These are phyloP conservation scores for Ophiostoma montium DNA, from an alignment of 2,329 filamentous ascomycete genomes.

Conservation along the genomic window DNA sequence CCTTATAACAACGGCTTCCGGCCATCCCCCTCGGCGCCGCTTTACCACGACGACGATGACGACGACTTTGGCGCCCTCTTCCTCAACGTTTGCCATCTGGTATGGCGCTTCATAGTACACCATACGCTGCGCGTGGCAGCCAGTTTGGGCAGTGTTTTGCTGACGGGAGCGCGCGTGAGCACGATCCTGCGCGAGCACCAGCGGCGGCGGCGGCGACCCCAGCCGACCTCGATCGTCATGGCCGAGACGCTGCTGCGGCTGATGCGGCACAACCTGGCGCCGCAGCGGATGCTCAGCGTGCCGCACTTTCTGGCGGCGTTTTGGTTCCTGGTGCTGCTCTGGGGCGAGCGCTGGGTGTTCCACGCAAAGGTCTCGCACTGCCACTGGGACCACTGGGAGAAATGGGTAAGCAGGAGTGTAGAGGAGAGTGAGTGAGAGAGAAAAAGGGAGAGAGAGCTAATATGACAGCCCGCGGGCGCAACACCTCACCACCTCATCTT, in stretches of 20 bases:
- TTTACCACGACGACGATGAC: conserved; percentile 11
- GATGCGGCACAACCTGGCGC: conserved; percentile 31
- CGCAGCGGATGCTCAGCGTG: conserved; percentile 42
- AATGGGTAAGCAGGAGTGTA: conserved; percentile 51
- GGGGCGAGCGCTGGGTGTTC: conserved; percentile 75
- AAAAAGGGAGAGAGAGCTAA: conserved; percentile 14
- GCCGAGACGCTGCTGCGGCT: conserved; percentile 14
- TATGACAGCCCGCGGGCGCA: conserved; percentile 55
- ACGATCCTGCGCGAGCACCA: conserved; percentile 9
- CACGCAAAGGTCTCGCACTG: conserved; percentile 55
- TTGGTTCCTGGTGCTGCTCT: conserved; percentile 68
- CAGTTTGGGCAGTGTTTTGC: conserved; percentile 1
- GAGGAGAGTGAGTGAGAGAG: neutral
- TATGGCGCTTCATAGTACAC: conserved; percentile 17
- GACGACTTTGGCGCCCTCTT: conserved; percentile 23
- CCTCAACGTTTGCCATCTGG: conserved; percentile 17
- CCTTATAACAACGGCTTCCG: conserved; percentile 23
- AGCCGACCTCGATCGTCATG: conserved; percentile 16
- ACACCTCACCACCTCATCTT: conserved; percentile 73
- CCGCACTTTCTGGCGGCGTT: conserved; percentile 53
- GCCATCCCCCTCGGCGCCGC: neutral
- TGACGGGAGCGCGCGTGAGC: conserved; percentile 6
- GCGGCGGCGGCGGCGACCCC: neutral
- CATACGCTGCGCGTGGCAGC: neutral
- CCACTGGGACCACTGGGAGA: conserved; percentile 78